Conservation (phyloP, 1,139 yeast species). For the Yamadazyma pseudoaaseri region DNA sequence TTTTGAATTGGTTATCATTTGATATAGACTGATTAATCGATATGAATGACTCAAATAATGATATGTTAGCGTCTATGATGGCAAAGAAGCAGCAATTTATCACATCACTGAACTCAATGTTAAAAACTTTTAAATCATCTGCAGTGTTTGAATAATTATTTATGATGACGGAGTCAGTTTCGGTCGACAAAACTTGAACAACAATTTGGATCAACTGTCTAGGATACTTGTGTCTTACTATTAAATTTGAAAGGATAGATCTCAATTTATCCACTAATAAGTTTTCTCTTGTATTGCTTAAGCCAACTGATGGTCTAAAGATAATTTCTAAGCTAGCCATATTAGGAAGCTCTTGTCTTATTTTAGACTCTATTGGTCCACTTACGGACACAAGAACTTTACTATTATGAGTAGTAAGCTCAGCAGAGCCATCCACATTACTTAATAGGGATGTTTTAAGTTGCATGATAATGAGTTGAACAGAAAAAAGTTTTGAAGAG, state of each 20-base stretch:
- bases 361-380: conserved; percentile 88
- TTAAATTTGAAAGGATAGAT: conserved; percentile 57
- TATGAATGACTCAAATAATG: conserved; percentile 60
- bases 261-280: conserved; percentile 70
- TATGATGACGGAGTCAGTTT: conserved; percentile 48
- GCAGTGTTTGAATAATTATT: conserved; percentile 22
- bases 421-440: conserved; percentile 81
- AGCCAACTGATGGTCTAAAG: conserved; percentile 75
- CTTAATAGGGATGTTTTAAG: conserved; percentile 37
- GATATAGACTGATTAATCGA: conserved; percentile 35
- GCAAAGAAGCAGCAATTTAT: conserved; percentile 75
- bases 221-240: conserved; percentile 72
- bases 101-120: conserved; percentile 65
- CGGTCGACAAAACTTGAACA: conserved; percentile 54
- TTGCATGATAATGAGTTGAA: conserved; percentile 7
- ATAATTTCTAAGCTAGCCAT: conserved; percentile 76
- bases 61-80: conserved; percentile 75
- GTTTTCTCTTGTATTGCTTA: conserved; percentile 76
- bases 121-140: conserved; percentile 27
- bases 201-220: conserved; percentile 83
- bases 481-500: not conserved
- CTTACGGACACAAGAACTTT: conserved; percentile 73
- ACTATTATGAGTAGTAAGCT: conserved; percentile 48
- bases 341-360: conserved; percentile 83
- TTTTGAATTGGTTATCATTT: conserved; percentile 25